Percentiles rank a stretch among this genome's conserved stretches.
Evolutionary conservation across 1,284 basidiomycete genomes (phyloP).

Genomic region (Peniophora sp.): DNA sequence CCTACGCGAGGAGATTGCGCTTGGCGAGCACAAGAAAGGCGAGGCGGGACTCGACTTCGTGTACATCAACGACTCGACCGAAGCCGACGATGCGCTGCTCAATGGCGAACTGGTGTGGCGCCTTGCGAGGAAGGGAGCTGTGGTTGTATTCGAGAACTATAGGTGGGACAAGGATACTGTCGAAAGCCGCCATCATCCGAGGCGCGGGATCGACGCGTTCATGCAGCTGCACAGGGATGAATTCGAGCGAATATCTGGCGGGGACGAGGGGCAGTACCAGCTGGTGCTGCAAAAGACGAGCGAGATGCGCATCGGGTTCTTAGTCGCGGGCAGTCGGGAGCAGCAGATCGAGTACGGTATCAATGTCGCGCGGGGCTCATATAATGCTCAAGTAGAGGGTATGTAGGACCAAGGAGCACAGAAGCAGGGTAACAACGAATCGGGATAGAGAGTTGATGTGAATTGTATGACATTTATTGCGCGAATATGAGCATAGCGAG

Average conservation of each 20-base stretch:
- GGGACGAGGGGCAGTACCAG: constrained; percentile 37
- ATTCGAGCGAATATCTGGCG: constrained; percentile 34
- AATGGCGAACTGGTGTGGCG: constrained; percentile 55
- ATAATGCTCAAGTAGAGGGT: no score
- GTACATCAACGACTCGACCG: constrained; percentile 52
- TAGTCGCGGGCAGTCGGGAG: constrained; percentile 16
- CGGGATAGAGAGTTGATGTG: no score
- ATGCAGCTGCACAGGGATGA: constrained; percentile 42
- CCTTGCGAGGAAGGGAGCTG: constrained; percentile 38
- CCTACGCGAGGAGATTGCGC: constrained; percentile 15
- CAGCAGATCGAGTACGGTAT: constrained; percentile 35
- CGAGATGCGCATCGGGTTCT: constrained; percentile 49
- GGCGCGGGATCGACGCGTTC: constrained; percentile 48
- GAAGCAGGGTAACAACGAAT: no score
- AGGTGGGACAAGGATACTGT: constrained; percentile 40
- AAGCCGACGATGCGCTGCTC: constrained; percentile 50
- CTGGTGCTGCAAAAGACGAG: constrained; percentile 39
- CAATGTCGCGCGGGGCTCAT: constrained; percentile 40
- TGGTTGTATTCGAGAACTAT: constrained; percentile 55
- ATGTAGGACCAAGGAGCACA: no score
- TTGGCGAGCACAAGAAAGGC: constrained; percentile 31
- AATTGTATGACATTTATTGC: no score
- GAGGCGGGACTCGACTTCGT: constrained; percentile 46
- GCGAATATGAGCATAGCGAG: no score
- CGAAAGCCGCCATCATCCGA: constrained; percentile 47